A percentile compares a stretch with the other conserved stretches of the same genome.
Evolutionary conservation across 768 basidiomycete species (phyloP).

Genomic region (Boletus subparvulus): DNA sequence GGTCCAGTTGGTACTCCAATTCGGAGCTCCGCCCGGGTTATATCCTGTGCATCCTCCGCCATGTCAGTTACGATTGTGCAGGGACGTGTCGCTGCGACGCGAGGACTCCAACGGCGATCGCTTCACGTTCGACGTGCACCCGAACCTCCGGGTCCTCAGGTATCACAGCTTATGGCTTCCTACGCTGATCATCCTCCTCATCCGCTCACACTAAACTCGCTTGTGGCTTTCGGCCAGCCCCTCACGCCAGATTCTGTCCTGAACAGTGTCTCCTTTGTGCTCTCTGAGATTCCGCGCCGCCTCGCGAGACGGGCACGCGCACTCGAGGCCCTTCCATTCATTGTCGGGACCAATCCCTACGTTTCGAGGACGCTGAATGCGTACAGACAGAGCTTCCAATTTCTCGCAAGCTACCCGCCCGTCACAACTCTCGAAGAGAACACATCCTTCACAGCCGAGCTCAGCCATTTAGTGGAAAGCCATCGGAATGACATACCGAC

Average conservation of each 20-base stretch:
- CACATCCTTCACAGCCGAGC: slow-evolving; percentile 58
- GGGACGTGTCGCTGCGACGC: neutral
- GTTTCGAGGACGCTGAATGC: slow-evolving; percentile 68
- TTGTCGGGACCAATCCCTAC: slow-evolving; percentile 87
- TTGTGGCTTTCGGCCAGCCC: slow-evolving; percentile 76
- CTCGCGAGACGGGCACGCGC: slow-evolving; percentile 73
- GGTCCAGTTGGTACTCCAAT: neutral
- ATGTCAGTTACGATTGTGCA: slow-evolving; percentile 8
- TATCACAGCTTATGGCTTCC: slow-evolving; percentile 59
- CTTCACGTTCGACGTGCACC: slow-evolving; percentile 43
- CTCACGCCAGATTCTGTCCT: slow-evolving; percentile 69
- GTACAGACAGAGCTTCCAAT: slow-evolving; percentile 68
- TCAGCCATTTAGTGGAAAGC: slow-evolving; percentile 69
- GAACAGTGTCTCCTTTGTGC: slow-evolving; percentile 69
- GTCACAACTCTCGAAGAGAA: slow-evolving; percentile 72
- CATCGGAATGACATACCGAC: slow-evolving; percentile 89
- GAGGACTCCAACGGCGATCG: slow-evolving; percentile 12
- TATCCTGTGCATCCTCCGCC: neutral
- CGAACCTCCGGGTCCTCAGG: slow-evolving; percentile 49
- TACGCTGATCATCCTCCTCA: slow-evolving; percentile 63
- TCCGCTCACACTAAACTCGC: slow-evolving; percentile 67
- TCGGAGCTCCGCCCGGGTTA: neutral
- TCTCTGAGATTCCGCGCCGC: slow-evolving; percentile 74
- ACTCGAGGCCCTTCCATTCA: slow-evolving; percentile 77
- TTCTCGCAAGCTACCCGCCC: slow-evolving; percentile 63